phyloP scores from a whole-genome alignment of 495 filamentous ascomycete species.

The Hypoxylon intermedium region DNA sequence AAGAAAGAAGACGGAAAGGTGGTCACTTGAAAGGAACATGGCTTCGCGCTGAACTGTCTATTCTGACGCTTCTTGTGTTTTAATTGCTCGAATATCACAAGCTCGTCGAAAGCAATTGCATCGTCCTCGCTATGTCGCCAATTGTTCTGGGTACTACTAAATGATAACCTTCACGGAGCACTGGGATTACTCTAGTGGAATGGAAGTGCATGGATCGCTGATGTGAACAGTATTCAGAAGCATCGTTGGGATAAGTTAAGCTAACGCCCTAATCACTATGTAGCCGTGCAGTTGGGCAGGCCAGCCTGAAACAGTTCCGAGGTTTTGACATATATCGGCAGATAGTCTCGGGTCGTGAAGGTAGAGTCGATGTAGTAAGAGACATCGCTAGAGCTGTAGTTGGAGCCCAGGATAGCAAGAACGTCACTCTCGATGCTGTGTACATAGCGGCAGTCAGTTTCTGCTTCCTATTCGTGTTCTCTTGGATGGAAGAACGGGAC shows the following conservation, averaged over 20 bases:
- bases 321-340: constrained; percentile 56
- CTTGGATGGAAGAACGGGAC: constrained; percentile 29
- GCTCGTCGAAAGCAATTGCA: too few relatives aligned
- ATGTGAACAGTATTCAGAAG: too few relatives aligned
- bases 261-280: constrained; percentile 32
- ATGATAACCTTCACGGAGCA: too few relatives aligned
- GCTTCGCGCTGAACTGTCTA: background rate
- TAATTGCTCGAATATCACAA: too few relatives aligned
- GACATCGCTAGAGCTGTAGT: constrained; percentile 49
- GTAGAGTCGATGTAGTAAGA: constrained; percentile 49
- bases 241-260: background rate
- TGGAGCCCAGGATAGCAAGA: constrained; percentile 48
- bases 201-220: too few relatives aligned
- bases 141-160: too few relatives aligned
- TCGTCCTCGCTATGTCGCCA: too few relatives aligned
- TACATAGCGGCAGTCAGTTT: constrained; percentile 20
- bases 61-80: background rate
- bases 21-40: background rate
- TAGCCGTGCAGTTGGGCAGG: constrained; percentile 55
- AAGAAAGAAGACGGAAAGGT: constrained; percentile 3
- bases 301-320: constrained; percentile 51
- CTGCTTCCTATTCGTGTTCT: too few relatives aligned
- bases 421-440: constrained; percentile 40
- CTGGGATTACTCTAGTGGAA: too few relatives aligned
- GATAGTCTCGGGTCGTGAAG: constrained; percentile 58